A percentile compares a stretch with the other conserved stretches of the same genome.
These are phyloP conservation scores for Metschnikowia dekortorum DNA, from an alignment of 805 yeast genomes.

Conservation along the genomic window DNA sequence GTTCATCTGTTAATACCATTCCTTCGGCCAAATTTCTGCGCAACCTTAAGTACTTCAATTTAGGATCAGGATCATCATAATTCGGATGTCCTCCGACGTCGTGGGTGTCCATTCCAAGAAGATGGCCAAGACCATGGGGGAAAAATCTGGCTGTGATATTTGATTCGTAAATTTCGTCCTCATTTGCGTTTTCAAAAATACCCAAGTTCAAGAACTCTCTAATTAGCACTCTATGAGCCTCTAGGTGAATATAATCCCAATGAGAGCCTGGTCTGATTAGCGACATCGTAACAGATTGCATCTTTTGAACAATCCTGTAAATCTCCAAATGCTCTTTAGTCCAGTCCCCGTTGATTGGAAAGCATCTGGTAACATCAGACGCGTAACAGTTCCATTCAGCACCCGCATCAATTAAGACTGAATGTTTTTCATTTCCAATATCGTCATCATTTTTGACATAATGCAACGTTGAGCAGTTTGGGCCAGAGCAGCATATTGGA, in stretches of 20 bases:
- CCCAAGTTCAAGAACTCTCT: conserved; percentile 70
- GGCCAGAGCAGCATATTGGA: conserved; percentile 94
- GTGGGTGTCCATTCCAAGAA: conserved; percentile 92
- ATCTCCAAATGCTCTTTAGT: conserved; percentile 79
- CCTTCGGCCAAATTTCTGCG: conserved; percentile 67
- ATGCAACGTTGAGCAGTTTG: conserved; percentile 86
- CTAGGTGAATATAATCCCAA: conserved; percentile 83
- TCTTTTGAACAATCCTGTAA: conserved; percentile 71
- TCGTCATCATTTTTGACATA: conserved; percentile 73
- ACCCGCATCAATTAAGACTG: conserved; percentile 90
- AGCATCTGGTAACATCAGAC: conserved; percentile 90
- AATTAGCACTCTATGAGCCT: conserved; percentile 76
- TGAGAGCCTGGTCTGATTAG: conserved; percentile 71
- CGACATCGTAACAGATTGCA: conserved; percentile 75
- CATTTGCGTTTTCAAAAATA: conserved; percentile 57
- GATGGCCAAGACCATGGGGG: conserved; percentile 96
- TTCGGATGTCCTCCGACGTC: conserved; percentile 90
- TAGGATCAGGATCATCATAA: conserved; percentile 77
- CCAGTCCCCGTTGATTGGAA: conserved; percentile 90
- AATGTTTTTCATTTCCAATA: conserved; percentile 50
- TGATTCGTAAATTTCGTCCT: conserved; percentile 65
- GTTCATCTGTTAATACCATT: conserved; percentile 93
- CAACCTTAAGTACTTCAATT: conserved; percentile 72
- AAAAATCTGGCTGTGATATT: conserved; percentile 73
- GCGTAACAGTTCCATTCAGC: conserved; percentile 96